A percentile compares a stretch with the other conserved stretches of the same genome.
These are phyloP conservation scores for Kwoniella newhampshirensis DNA, from an alignment of 768 basidiomycete species.

Conservation along the genomic window DNA sequence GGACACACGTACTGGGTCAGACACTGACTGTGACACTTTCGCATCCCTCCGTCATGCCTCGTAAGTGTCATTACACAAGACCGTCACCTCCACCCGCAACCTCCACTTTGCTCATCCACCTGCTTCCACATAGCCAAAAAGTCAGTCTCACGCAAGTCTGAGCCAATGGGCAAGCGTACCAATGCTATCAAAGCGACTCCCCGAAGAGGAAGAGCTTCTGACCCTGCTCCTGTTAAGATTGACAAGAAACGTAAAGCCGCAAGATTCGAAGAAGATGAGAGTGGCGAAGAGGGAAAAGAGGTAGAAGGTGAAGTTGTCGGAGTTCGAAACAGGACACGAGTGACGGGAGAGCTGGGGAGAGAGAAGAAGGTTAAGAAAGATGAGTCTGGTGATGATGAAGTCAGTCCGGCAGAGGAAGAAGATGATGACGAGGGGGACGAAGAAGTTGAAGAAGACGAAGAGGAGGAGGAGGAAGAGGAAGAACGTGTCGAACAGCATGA, in stretches of 20 bases:
- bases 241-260: not conserved
- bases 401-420: conserved; percentile 1
- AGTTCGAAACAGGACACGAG: not conserved
- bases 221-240: not conserved
- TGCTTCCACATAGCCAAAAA: no score
- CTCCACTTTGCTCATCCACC: no score
- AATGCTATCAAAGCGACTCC: not conserved
- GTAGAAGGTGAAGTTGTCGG: not conserved
- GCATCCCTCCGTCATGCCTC: no score
- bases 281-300: not conserved
- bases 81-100: no score
- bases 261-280: not conserved
- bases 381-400: not conserved
- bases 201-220: not conserved
- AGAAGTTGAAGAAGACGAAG: conserved; percentile 3
- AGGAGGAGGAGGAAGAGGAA: not conserved
- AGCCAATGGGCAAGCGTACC: not conserved
- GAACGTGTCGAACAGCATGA: no score
- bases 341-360: not conserved
- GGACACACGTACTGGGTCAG: no score
- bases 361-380: not conserved
- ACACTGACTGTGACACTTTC: no score
- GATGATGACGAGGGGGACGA: conserved; percentile 4
- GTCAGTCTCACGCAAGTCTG: not conserved
- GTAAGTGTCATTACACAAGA: no score